Evolutionary conservation across 78 protist species (phyloP), one percentile per base, ranked within the genome.

Genomic region (Cavenderia fasciculata): DNA sequence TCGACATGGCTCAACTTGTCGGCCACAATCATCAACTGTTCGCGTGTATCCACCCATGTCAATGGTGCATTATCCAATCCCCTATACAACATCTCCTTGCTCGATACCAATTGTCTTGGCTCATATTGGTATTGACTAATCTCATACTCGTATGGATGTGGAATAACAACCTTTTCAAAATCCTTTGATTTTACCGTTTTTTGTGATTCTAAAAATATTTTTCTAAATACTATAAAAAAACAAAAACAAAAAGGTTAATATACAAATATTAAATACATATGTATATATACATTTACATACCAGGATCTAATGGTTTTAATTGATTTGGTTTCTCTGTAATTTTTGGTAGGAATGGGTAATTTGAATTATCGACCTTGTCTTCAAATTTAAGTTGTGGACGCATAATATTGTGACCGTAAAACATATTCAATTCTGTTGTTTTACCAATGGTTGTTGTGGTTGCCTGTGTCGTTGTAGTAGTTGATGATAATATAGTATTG

Each of bases 81-180:
- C 54, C 29, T 46, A 38, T 38, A 86, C 31, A 62, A 36, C 18
- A 12, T 21, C 40, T 74, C 89, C 54, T 63, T 36, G 34, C 85
- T 43, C 51, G 84, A 10, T 46, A 21, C 36, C 19, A 38, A 56
- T 68, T 92, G 95, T 70, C 65, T 51, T 25, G 14, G 16, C 2
- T 25, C 14, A 27, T 47, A 49, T 41, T 29, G 18, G 10, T 84
- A 43, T n/a, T 43, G 34, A 7, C 21, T 36, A 14, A 96, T 4
- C 59, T 86, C 93, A 23, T 66, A 57, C 74, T 79, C 94, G 69
- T 84, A 93, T 21, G 96, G 97, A 76, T 94, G 96, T 41, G 90
- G 92, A 41, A 59, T 66, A 19, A 86, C 44, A 16, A 86, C n/a
- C 44, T 29, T 70, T 23, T 75, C 94, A 65, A 76, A 87, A 33